Evolutionary conservation across 192 early-diverging fungal genomes (phyloP).

Genomic region (Mortierella antarctica): DNA sequence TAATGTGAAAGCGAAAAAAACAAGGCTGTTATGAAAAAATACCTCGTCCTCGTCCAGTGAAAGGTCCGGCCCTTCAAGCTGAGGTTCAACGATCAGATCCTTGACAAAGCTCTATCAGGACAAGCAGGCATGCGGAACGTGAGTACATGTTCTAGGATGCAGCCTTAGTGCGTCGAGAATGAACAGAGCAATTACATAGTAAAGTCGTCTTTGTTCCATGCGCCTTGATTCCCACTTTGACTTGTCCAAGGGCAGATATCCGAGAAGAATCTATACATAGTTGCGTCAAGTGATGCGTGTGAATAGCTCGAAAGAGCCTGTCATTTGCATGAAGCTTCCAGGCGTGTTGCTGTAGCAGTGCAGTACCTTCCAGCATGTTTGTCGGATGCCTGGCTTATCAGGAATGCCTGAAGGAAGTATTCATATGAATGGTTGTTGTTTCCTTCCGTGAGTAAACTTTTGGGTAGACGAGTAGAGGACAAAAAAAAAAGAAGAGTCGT

Average conservation of each 20-base stretch:
- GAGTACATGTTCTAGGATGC: not conserved
- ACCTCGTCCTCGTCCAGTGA: constrained; percentile 51
- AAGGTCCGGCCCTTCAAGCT: constrained; percentile 42
- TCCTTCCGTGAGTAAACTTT: not conserved
- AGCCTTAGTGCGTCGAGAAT: not conserved
- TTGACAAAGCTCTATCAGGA: constrained; percentile 63
- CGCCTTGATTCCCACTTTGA: constrained; percentile 64
- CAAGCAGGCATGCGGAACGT: not conserved
- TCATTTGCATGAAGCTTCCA: not conserved
- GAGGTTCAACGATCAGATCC: constrained; percentile 71
- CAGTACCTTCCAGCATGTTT: constrained; percentile 73
- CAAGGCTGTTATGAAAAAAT: constrained; percentile 2
- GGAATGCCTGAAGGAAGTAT: constrained; percentile 69
- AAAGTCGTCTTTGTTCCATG: constrained; percentile 59
- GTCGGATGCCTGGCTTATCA: constrained; percentile 70
- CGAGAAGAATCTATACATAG: constrained; percentile 58
- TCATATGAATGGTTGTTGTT: not conserved
- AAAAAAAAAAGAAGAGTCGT: not conserved
- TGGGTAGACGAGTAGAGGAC: not conserved
- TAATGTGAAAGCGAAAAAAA: constrained; percentile 1
- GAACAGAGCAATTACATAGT: constrained; percentile 63
- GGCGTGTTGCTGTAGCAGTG: not conserved
- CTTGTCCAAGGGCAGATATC: constrained; percentile 76
- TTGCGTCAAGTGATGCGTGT: not conserved
- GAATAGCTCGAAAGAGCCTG: not conserved